Evolutionary conservation across 768 basidiomycete species (phyloP).

Genomic region (Cystoderma amianthinum): DNA sequence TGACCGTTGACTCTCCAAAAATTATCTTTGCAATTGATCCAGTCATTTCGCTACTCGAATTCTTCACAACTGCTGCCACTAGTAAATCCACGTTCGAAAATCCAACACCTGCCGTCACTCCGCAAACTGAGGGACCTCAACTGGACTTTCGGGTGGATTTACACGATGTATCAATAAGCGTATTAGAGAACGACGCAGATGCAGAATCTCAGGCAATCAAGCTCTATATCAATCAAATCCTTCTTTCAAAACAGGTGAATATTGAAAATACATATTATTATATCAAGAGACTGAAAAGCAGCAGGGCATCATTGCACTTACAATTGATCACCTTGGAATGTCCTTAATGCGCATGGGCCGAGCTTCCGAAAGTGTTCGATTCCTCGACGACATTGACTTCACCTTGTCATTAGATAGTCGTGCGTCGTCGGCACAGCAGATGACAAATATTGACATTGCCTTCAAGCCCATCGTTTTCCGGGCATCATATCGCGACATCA

Average conservation of each 20-base stretch:
- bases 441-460: slow-evolving; percentile 78
- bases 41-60: slow-evolving; percentile 80
- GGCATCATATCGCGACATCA: slow-evolving; percentile 93
- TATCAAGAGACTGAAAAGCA: no score
- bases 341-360: slow-evolving; percentile 86
- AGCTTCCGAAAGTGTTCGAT: slow-evolving; percentile 75
- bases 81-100: background rate
- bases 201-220: slow-evolving; percentile 80
- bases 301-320: slow-evolving; percentile 78
- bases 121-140: no score
- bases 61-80: slow-evolving; percentile 59
- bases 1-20: slow-evolving; percentile 89
- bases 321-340: slow-evolving; percentile 83
- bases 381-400: slow-evolving; percentile 89
- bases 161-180: slow-evolving; percentile 81
- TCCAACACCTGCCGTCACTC: background rate
- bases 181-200: slow-evolving; percentile 81
- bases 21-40: slow-evolving; percentile 92
- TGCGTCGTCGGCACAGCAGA: slow-evolving; percentile 59
- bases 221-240: slow-evolving; percentile 74
- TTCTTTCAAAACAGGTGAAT: slow-evolving; percentile 86
- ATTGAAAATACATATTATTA: no score
- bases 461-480: slow-evolving; percentile 84
- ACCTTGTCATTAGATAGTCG: slow-evolving; percentile 84
- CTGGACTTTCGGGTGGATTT: slow-evolving; percentile 79